Percentiles rank a stretch among this genome's conserved stretches.
Conservation (phyloP, 306 rosid species). For the Ormosia semicastrata region DNA sequence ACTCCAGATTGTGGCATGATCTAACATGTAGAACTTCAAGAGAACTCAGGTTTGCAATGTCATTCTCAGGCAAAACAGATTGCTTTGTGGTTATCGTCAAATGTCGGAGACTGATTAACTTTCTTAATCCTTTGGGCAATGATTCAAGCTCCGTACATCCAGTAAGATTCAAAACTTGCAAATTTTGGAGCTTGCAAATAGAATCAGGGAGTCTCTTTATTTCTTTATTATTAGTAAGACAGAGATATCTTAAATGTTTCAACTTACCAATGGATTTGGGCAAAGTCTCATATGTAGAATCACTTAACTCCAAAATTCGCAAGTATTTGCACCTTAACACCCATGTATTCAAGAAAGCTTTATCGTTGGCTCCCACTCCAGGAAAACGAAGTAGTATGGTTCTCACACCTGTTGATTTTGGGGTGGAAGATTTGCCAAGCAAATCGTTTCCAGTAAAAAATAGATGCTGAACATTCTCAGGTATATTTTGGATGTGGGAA, state of each 20-base stretch:
- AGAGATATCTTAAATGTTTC: not conserved
- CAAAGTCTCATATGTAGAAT: no score
- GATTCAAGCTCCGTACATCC: not conserved
- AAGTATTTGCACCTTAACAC: no score
- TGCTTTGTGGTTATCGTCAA: no score
- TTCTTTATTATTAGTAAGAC: not conserved
- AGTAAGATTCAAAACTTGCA: not conserved
- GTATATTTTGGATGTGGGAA: not conserved
- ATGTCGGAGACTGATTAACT: not conserved
- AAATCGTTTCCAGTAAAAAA: no score
- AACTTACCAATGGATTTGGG: not conserved
- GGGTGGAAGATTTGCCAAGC: no score
- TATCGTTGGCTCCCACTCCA: no score
- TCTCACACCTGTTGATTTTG: no score
- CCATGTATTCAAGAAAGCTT: no score
- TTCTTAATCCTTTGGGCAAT: conserved; percentile 12
- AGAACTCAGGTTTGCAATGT: not conserved
- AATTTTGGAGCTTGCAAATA: conserved; percentile 20
- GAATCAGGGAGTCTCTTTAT: conserved; percentile 19
- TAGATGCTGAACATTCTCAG: not conserved
- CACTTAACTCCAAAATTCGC: no score
- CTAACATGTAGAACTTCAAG: not conserved
- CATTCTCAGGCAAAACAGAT: not conserved
- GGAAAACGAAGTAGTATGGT: no score
- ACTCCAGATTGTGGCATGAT: not conserved